Base-by-base conservation (phyloP, 2,329 filamentous ascomycete genomes). In the Trichoderma breve region DNA sequence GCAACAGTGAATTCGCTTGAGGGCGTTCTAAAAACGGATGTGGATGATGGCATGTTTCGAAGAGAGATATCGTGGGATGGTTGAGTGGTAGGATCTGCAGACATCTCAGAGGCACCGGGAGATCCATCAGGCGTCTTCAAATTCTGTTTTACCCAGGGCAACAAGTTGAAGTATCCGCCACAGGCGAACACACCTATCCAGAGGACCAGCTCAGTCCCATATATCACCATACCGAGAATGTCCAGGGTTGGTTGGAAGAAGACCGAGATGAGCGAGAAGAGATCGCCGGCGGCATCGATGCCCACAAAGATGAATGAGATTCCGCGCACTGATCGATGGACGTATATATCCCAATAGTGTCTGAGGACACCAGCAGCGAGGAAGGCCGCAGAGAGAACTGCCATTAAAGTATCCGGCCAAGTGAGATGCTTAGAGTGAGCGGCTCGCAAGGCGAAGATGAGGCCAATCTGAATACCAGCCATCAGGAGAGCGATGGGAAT, bases 251-350 rank as follows among this genome's bases (percentile, higher is more conserved):
- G 83, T 77, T 91, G 86, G 74, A 91, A 92, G 55, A 91, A 81
- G 18, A 93, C 83, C 0, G 90, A 91, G 3, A 90, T 78, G 0
- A 93, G 81, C 0, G 90, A 92, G 69, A 90, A 90, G 4, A 93
- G 78, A 78, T 93, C 91, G 0, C 91, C 91, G 0, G 88, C 83
- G 0, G 90, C 91, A 79, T 93, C 91, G 57, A 93, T 91, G 1
- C 83, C 88, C 0, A 92, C 90, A 74, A 93, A 93, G 3, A 92
- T 82, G 78, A 93, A 93, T 1, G 90, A 92, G 51, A 93, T 92
- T 8, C 91, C 91, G 15, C 90, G 84, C 2, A 92, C 91, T 0
- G 90, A 92, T 7, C 88, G 85, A 74, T 92, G 87, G 2, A 84
- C 77, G 76, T 88, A 92, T 26, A 93, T 92, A 73, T 93, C 91